These are phyloP conservation scores for Pseudocercospora cruenta DNA, from an alignment of 2,329 filamentous ascomycete genomes.

Conservation along the genomic window DNA sequence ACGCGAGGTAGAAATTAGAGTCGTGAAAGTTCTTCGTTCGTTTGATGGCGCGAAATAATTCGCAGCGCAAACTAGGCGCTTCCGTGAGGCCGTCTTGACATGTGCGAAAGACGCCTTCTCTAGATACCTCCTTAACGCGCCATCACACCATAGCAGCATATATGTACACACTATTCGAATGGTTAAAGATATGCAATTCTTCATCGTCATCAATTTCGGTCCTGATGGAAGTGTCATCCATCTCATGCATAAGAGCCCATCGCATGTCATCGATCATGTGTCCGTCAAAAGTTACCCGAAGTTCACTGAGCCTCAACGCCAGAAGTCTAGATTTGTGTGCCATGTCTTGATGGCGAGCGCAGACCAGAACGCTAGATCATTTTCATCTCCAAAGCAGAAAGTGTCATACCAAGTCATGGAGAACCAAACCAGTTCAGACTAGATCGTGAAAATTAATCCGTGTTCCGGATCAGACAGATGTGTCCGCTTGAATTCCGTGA, in stretches of 20 bases:
- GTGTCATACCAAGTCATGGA: not conserved
- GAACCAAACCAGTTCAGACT: not conserved
- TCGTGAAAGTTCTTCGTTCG: not conserved
- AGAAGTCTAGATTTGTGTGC: not conserved
- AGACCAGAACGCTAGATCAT: slow-evolving; percentile 1
- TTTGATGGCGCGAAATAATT: not conserved
- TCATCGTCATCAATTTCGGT: slow-evolving; percentile 7
- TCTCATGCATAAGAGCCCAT: not conserved
- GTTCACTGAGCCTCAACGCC: not conserved
- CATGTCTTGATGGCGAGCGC: not conserved
- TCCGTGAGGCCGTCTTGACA: not conserved
- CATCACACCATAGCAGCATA: not conserved
- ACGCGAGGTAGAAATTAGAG: not conserved
- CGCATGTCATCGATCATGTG: slow-evolving; percentile 3
- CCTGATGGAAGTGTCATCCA: not conserved
- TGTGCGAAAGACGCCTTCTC: not conserved
- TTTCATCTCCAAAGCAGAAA: not conserved
- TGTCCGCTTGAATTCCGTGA: not conserved
- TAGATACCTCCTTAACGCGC: not conserved
- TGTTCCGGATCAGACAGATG: not conserved
- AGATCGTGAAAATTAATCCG: not conserved
- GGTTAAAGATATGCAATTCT: not conserved
- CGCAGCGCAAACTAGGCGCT: not conserved
- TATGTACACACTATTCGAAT: slow-evolving; percentile 15
- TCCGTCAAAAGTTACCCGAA: not conserved